Conservation (phyloP, 2,329 filamentous ascomycete genomes). For the Emydomyces testavorans region DNA sequence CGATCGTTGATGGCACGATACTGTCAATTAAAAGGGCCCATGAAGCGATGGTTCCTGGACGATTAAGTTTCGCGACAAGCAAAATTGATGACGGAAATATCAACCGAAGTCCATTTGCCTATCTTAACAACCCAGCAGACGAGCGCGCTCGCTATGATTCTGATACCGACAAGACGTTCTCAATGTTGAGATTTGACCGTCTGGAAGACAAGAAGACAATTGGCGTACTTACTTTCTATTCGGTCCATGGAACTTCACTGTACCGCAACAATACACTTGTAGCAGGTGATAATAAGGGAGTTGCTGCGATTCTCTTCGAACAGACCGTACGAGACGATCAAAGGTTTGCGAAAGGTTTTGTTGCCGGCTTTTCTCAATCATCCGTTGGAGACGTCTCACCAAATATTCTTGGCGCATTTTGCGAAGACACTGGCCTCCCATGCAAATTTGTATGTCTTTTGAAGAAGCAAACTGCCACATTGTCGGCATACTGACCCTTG, state of each 20-base stretch:
- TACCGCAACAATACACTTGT: conserved; percentile 84
- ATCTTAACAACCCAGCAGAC: conserved; percentile 67
- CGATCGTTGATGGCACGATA: conserved; percentile 76
- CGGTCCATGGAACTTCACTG: conserved; percentile 83
- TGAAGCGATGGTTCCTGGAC: conserved; percentile 55
- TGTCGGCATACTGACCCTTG: neutral
- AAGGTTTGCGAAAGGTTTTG: conserved; percentile 55
- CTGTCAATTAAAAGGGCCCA: conserved; percentile 75
- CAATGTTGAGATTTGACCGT: conserved; percentile 65
- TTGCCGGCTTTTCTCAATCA: conserved; percentile 84
- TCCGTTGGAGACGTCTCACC: conserved; percentile 86
- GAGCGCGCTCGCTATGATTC: conserved; percentile 59
- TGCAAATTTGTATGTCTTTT: conserved; percentile 28
- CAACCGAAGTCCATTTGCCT: conserved; percentile 79
- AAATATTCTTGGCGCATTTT: conserved; percentile 77
- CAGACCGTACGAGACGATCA: conserved; percentile 48
- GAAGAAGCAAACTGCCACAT: neutral
- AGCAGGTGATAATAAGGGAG: conserved; percentile 93
- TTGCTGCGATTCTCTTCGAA: conserved; percentile 77
- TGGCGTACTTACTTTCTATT: conserved; percentile 79
- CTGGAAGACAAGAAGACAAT: conserved; percentile 63
- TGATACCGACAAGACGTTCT: conserved; percentile 65
- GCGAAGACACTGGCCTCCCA: conserved; percentile 60
- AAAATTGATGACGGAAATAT: conserved; percentile 67
- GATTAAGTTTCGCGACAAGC: conserved; percentile 57